phyloP scores from a whole-genome alignment of 225 moss, liverwort and hornwort genomes.

The Thuidium tamariscinum region DNA sequence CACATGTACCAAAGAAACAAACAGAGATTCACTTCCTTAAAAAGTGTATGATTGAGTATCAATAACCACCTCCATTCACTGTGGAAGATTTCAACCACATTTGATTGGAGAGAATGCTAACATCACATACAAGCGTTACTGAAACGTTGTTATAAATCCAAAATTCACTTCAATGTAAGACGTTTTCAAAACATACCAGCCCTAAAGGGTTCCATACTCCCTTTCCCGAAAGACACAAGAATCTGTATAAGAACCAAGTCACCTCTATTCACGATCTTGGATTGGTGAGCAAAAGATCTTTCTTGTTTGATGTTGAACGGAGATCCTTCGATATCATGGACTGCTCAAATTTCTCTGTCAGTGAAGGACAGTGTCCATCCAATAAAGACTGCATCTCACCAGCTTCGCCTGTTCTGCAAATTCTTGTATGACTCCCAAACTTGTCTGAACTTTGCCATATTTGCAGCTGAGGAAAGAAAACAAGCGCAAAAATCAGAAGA shows the following conservation, averaged over 20 bases:
- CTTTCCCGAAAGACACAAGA: background rate
- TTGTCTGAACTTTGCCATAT: slow-evolving; percentile 53
- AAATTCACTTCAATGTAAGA: background rate
- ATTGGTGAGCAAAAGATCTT: background rate
- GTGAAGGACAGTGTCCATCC: background rate
- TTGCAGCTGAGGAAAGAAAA: slow-evolving; percentile 24
- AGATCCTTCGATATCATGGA: background rate
- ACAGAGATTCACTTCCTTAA: background rate
- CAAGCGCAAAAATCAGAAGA: background rate
- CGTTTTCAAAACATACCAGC: background rate
- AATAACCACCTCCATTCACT: background rate
- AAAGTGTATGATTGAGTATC: background rate
- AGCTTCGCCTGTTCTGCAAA: slow-evolving; percentile 87
- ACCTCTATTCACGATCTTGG: background rate
- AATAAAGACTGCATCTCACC: slow-evolving; percentile 23
- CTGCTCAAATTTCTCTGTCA: background rate
- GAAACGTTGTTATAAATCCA: background rate
- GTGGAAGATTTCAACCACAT: background rate
- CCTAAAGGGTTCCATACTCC: background rate
- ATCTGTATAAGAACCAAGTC: background rate
- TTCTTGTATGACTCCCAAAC: slow-evolving; percentile 98
- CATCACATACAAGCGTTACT: background rate
- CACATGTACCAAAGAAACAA: background rate
- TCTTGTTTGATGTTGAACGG: background rate
- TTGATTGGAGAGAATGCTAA: background rate